Evolutionary conservation across 331 rosid genomes (phyloP), one percentile per base, ranked within the genome.

Genomic region (Phaseolus coccineus): DNA sequence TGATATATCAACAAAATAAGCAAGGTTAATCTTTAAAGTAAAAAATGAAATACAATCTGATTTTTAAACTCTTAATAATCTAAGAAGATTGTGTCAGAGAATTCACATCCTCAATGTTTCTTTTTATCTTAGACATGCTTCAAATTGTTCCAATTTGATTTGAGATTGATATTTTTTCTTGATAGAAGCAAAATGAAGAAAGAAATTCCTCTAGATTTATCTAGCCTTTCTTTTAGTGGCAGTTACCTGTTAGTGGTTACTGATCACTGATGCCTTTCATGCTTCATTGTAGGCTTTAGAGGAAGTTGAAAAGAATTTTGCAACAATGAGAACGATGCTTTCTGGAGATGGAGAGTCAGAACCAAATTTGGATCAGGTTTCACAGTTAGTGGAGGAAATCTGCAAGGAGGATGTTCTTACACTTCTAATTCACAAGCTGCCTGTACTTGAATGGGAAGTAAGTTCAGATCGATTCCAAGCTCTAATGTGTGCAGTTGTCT

Each of bases 381-480:
- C 84, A 4, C 99, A 87, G 86, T 88, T 96, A 42, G 92, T 85
- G 15, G 86, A 85, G 37, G 99, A 96, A 82, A 84, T 96, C 31
- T 96, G 98, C 84, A 96, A 88, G 78, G 97, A 93, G 85, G 96
- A 87, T 80, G 90, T 89, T 69, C 85, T 96, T 76, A 71, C 87
- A 73, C 94, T 96, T 75, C 76, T 96, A 48, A 58, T 96, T 77
- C 96, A 96, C 87, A 91, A 91, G 87, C 77, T 96, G 58, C 88
- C 96, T 24, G 73, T 84, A 83, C 85, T 96, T 73, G 97, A 92
- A 89, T 96, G 99, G 99, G 98, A 93, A 89, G 99, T 96, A 88
- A 89, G 99, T 73, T 58, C 71, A n/a, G 39, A 73, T 62, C 76
- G 42, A 42, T 79, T 47, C 63, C 74, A 31, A 48, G 71, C 72